Evolutionary conservation across 306 rosid genomes (phyloP).

Genomic region (Abrus precatorius): DNA sequence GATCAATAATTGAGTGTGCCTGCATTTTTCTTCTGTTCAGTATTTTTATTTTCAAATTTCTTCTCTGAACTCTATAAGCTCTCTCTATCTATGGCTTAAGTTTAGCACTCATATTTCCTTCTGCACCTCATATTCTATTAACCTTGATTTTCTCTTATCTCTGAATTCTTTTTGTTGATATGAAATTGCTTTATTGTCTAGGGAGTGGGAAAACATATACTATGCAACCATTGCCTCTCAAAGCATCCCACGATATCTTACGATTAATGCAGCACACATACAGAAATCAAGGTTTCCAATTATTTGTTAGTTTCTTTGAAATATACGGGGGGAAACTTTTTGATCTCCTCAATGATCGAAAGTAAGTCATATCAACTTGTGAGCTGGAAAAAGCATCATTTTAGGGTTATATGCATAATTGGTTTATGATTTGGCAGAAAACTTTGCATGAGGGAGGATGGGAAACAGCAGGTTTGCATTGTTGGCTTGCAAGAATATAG

Average conservation of each 20-base stretch:
- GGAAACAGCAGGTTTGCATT: constrained; percentile 89
- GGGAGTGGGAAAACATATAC: constrained; percentile 92
- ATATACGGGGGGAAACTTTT: constrained; percentile 87
- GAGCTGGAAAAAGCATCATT: constrained; percentile 28
- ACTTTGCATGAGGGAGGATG: constrained; percentile 92
- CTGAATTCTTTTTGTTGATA: constrained; percentile 24
- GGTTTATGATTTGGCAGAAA: constrained; percentile 64
- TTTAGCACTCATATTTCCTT: background rate
- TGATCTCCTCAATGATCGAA: constrained; percentile 88
- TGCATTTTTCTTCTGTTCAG: background rate
- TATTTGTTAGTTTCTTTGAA: constrained; percentile 84
- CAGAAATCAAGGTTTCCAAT: constrained; percentile 77
- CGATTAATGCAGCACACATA: constrained; percentile 70
- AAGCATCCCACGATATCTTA: constrained; percentile 82
- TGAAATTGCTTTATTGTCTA: constrained; percentile 43
- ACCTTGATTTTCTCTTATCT: constrained; percentile 29
- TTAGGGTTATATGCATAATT: constrained; percentile 47
- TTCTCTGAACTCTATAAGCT: background rate
- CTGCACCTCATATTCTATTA: background rate
- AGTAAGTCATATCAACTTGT: constrained; percentile 59
- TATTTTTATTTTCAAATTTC: background rate
- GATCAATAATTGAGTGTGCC: background rate
- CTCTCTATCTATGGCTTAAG: background rate
- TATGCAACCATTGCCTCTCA: constrained; percentile 90
- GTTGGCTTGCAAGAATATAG: constrained; percentile 88